Base-by-base conservation (phyloP, 495 filamentous ascomycete genomes). In the Penicillium samsonianum region DNA sequence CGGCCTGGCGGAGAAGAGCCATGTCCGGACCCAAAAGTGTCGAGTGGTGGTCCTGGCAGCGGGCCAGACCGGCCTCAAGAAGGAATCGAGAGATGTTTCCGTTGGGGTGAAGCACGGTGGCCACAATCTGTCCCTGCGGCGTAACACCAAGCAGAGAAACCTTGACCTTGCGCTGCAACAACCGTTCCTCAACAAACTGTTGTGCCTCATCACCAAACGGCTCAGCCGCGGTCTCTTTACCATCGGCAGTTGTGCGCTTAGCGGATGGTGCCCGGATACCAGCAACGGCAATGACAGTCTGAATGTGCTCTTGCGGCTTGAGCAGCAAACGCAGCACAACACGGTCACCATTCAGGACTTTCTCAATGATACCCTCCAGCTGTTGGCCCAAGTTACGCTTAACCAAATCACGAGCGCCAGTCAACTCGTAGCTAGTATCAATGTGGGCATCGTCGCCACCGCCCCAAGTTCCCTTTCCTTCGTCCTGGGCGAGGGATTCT, bases 21-120 rank as follows among this genome's bases (percentile, higher is more conserved):
- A 99, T 99, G 47, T 92, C 86, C 8, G 76, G 63, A 16, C 95
- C 95, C 1, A 99, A 83, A 67, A 96, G 75, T 16, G 90, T 90
- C 2, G 91, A 94, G 73, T 99, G 95, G 73, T 90, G 90, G 69
- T 99, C 95, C 41, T 89, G 87, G 78, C 94, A 98, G 62, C 91
- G 83, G 40, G 92, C 95, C 40, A 97, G 76, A 60, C 95, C 95
- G 44, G 89, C 90, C 59, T 91, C 84, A 25, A 97, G 85, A 16
- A 98, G 72, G 70, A 91, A 90, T 54, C 88, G 88, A 26, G 92
- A 90, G 69, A 99, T 94, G 71, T 89, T 96, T 46, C 95, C 95
- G 22, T 88, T 85, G 20, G 91, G 91, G 72, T 98, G 95, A 41
- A 89, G 79, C 23, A 99, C 81, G 33, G 82, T 81, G 43, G 85